Evolutionary conservation across 352 stramenopile genomes (phyloP).

Genomic region (Phytopythium montanum): DNA sequence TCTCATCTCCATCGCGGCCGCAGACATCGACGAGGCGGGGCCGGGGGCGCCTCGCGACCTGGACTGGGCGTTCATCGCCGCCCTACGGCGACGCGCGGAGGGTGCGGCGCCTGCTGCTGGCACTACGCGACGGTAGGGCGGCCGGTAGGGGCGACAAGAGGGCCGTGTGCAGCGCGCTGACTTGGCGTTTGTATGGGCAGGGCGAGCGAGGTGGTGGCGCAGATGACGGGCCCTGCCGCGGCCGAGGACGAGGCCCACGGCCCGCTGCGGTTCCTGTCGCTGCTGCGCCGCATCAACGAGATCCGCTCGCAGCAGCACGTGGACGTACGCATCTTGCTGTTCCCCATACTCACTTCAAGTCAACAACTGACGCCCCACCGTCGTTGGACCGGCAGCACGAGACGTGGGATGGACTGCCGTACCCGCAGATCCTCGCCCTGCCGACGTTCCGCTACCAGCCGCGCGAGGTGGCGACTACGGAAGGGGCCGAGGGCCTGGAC

Average conservation of each 20-base stretch:
- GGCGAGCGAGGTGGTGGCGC: slow-evolving; percentile 21
- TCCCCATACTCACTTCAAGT: too few relatives aligned
- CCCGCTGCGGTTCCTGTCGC: slow-evolving; percentile 68
- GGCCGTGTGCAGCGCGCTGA: background rate
- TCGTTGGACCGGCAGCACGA: slow-evolving; percentile 41
- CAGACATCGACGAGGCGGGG: slow-evolving; percentile 73
- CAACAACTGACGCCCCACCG: too few relatives aligned
- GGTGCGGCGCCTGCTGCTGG: too few relatives aligned
- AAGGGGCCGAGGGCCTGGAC: background rate
- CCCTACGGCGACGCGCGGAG: slow-evolving; percentile 34
- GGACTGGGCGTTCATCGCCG: slow-evolving; percentile 60
- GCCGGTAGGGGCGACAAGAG: too few relatives aligned
- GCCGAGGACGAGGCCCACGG: slow-evolving; percentile 36
- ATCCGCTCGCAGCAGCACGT: slow-evolving; percentile 80
- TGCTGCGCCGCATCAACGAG: slow-evolving; percentile 80
- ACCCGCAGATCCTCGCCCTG: slow-evolving; percentile 77
- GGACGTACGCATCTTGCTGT: slow-evolving; percentile 33
- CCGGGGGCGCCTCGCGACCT: slow-evolving; percentile 27
- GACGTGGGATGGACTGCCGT: slow-evolving; percentile 70
- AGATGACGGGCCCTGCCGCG: slow-evolving; percentile 21
- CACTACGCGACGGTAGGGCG: background rate
- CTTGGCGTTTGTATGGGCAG: slow-evolving; percentile 5
- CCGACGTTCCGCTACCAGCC: slow-evolving; percentile 75
- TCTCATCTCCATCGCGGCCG: slow-evolving; percentile 80
- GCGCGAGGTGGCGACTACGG: slow-evolving; percentile 9